Evolutionary conservation across 2,329 filamentous ascomycete species (phyloP).

Genomic region (Botrytis porri): DNA sequence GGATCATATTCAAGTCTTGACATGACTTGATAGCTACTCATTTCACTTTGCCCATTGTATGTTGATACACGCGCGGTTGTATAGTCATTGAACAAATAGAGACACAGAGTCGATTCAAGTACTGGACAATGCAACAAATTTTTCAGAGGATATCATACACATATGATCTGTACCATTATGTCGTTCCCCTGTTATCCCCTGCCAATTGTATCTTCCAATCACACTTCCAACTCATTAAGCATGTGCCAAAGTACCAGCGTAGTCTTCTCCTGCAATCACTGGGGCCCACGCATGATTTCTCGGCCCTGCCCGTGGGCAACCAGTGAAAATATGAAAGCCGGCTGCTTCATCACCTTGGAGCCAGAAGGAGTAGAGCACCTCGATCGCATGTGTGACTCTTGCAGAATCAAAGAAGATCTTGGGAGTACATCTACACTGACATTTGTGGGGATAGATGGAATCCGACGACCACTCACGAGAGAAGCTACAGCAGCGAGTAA

Average conservation of each 20-base stretch:
- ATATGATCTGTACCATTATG: background rate
- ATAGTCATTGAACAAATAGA: background rate
- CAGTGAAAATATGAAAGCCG: background rate
- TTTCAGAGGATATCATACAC: background rate
- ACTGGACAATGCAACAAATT: background rate
- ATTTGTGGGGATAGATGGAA: background rate
- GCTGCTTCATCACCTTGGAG: background rate
- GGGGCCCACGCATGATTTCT: background rate
- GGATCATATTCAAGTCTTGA: background rate
- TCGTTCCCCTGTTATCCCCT: background rate
- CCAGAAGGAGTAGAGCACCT: background rate
- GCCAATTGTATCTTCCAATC: background rate
- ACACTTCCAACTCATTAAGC: background rate
- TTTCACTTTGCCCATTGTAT: background rate
- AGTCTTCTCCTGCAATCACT: background rate
- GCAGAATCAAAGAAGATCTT: background rate
- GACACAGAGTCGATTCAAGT: background rate
- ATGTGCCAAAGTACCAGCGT: background rate
- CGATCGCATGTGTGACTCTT: background rate
- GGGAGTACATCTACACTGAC: background rate
- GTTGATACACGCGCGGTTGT: background rate
- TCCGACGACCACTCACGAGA: background rate
- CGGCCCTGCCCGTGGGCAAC: background rate
- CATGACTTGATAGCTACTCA: background rate
- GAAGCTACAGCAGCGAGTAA: background rate